Conservation (phyloP, 345 rosid species). For the Gynandropsis gynandra region DNA sequence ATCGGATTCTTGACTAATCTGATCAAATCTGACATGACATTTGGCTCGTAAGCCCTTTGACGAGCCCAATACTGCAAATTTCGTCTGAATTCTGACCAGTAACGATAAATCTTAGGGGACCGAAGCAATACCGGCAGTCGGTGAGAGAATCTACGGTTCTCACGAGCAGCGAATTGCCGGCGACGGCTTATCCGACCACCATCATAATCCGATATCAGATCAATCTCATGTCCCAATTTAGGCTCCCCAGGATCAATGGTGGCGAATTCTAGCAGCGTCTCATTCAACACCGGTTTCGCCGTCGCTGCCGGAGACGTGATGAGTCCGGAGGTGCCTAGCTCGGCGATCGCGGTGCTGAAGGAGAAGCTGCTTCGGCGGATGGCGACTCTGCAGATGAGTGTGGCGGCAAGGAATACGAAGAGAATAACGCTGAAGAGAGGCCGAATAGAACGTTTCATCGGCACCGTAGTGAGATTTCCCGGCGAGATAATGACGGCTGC, state of each 20-base stretch:
- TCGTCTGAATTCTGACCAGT: slow-evolving; percentile 65
- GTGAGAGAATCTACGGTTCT: slow-evolving; percentile 21
- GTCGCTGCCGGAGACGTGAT: slow-evolving; percentile 8
- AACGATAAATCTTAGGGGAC: slow-evolving; percentile 53
- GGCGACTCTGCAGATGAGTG: slow-evolving; percentile 45
- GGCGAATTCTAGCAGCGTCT: slow-evolving; percentile 63
- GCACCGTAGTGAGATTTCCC: background rate
- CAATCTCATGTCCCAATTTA: slow-evolving; percentile 45
- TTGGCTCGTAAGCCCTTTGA: slow-evolving; percentile 45
- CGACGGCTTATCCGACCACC: slow-evolving; percentile 41
- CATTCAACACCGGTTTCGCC: slow-evolving; percentile 39
- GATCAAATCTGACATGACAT: slow-evolving; percentile 59
- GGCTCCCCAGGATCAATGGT: slow-evolving; percentile 55
- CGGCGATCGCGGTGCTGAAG: slow-evolving; percentile 29
- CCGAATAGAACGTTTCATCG: slow-evolving; percentile 71
- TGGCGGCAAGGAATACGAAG: slow-evolving; percentile 43
- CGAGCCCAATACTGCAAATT: slow-evolving; percentile 55
- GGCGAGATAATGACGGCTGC: background rate
- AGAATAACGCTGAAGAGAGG: slow-evolving; percentile 51
- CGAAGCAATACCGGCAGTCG: slow-evolving; percentile 35
- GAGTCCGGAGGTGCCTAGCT: slow-evolving; percentile 25
- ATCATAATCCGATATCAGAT: slow-evolving; percentile 50
- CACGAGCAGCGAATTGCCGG: slow-evolving; percentile 32
- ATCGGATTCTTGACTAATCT: slow-evolving; percentile 48
- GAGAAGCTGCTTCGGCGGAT: slow-evolving; percentile 33